Evolutionary conservation across 139 green algal genomes (phyloP).

Genomic region (Closterium sp.): DNA sequence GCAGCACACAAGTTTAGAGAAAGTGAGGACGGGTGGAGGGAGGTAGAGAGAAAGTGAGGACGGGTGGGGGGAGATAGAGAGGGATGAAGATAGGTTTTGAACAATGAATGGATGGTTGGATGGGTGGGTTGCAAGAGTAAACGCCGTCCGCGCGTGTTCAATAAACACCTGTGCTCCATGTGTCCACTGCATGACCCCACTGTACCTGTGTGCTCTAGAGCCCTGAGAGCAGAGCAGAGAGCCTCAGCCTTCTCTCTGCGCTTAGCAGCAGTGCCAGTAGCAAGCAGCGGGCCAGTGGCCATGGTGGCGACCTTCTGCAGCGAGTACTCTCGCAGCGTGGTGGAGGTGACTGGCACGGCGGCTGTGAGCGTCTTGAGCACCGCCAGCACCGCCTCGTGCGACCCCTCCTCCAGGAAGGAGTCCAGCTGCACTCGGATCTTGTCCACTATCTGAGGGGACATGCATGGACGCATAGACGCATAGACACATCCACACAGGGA

Average conservation of each 20-base stretch:
- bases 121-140: too few species aligned
- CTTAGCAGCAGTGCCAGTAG: not conserved
- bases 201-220: slow-evolving; percentile 15
- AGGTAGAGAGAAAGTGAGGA: not conserved
- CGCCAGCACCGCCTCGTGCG: slow-evolving; percentile 37
- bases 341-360: slow-evolving; percentile 21
- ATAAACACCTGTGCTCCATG: too few species aligned
- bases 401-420: slow-evolving; percentile 45
- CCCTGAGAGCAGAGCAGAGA: slow-evolving; percentile 15
- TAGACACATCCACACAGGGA: not conserved
- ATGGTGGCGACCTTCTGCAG: slow-evolving; percentile 12
- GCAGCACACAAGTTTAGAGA: too few species aligned
- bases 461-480: not conserved
- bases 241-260: slow-evolving; percentile 3
- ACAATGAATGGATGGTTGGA: too few species aligned
- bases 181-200: too few species aligned
- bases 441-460: slow-evolving; percentile 33
- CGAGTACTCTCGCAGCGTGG: slow-evolving; percentile 32
- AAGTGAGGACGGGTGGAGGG: not conserved
- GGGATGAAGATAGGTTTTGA: not conserved
- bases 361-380: slow-evolving; percentile 41
- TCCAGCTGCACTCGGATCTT: slow-evolving; percentile 52
- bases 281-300: not conserved
- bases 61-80: not conserved
- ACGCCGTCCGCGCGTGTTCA: too few species aligned